Base-by-base conservation (phyloP, 164 flowering plant genomes). In the Piper betle region DNA sequence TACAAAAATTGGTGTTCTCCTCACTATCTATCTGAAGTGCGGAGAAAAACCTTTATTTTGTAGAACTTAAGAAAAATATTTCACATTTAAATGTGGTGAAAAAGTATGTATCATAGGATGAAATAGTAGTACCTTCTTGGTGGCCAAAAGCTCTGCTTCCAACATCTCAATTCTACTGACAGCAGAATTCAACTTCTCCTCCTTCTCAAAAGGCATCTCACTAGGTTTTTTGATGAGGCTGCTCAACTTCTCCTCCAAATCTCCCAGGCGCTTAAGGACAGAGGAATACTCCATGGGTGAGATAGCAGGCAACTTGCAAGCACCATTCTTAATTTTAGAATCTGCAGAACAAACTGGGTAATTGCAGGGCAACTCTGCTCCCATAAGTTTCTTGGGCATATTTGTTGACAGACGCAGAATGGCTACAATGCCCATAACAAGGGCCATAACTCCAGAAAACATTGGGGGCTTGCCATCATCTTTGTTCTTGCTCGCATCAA, bases 171-270 rank as follows among this genome's bases (percentile, higher is more conserved):
- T 94, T 15, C 96, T 91, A 62, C 82, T 85, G 53, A 92, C 87
- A 72, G 98, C 96, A 71, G 96, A 95, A 81, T 88, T 85, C 38
- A 91, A 69, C 75, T 88, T 70, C 72, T 91, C 96, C 62, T 79
- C 96, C 79, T 91, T 91, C 79, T 86, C 95, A 64, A 63, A 73
- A n/a, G 98, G 98, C 96, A 91, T 88, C 77, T 79, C 82, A 46
- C 76, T 75, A 46, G 95, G 96, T 73, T 87, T 91, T 66, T 80
- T 62, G 63, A 79, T 78, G 55, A 91, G 86, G 2, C 70, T 74
- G 53, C 70, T 80, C 3, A 85, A 87, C 71, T 86, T 91, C 66
- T 84, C 85, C 73, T 91, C 98, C 52, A 91, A 81, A 69, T 84
- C 96, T 33, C 75, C 80, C 58, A 91, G 69, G 69, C 80, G 87